These are phyloP conservation scores for Alternaria burnsii DNA, from an alignment of 2,329 filamentous ascomycete genomes.

Conservation along the genomic window DNA sequence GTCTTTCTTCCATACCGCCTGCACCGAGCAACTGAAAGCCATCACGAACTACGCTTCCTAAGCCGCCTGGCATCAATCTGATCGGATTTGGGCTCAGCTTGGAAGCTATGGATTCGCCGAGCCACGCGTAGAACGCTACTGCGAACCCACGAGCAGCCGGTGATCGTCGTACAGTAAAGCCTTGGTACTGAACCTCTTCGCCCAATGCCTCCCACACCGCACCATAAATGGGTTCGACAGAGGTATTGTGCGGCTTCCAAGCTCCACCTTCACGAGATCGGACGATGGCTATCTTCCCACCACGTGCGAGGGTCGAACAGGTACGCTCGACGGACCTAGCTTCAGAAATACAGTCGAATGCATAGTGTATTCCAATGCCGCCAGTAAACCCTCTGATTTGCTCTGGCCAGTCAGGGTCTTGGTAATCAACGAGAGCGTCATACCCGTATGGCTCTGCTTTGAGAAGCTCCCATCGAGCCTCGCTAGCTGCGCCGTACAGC, in stretches of 20 bases:
- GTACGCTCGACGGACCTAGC: constrained; percentile 43
- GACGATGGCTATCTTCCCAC: constrained; percentile 38
- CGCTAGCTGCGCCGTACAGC: not conserved
- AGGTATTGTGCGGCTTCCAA: constrained; percentile 28
- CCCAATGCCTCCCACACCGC: constrained; percentile 57
- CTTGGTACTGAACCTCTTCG: constrained; percentile 52
- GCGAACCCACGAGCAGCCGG: constrained; percentile 33
- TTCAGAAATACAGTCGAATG: constrained; percentile 55
- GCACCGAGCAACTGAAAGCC: constrained; percentile 24
- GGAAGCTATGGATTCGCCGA: constrained; percentile 30
- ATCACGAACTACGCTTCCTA: constrained; percentile 32
- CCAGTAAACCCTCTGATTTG: not conserved
- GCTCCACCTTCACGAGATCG: constrained; percentile 40
- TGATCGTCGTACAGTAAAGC: constrained; percentile 33
- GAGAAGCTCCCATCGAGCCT: constrained; percentile 35
- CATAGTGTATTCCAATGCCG: constrained; percentile 46
- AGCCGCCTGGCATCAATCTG: constrained; percentile 35
- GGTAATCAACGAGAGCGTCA: not conserved
- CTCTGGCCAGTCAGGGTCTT: not conserved
- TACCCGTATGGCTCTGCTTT: constrained; percentile 43
- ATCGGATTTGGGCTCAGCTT: constrained; percentile 41
- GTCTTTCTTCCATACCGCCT: constrained; percentile 35
- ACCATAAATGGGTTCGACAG: constrained; percentile 46
- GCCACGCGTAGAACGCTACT: constrained; percentile 49
- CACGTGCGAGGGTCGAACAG: constrained; percentile 33